Evolutionary conservation across 306 rosid species (phyloP).

Genomic region (Senna tora): DNA sequence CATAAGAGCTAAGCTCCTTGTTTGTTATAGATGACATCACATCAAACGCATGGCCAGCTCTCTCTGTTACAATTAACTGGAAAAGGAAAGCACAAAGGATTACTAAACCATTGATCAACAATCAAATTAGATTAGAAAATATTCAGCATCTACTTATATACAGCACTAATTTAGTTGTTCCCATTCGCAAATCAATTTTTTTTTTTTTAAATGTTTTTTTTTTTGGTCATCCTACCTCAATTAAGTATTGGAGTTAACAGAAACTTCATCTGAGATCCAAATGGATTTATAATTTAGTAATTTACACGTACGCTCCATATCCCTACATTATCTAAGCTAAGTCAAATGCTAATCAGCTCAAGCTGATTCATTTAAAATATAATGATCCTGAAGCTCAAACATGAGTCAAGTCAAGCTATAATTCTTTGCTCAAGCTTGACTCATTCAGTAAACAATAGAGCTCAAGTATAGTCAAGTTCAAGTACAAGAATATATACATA

Average conservation of each 20-base stretch:
- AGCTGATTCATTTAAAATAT: constrained; percentile 18
- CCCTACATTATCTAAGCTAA: constrained; percentile 3
- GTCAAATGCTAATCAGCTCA: constrained; percentile 10
- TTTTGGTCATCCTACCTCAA: neutral
- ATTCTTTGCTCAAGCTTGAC: neutral
- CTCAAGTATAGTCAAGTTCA: constrained; percentile 11
- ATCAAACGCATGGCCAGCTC: constrained; percentile 85
- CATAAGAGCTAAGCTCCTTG: constrained; percentile 74
- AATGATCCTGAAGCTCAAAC: constrained; percentile 13
- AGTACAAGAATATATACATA: constrained; percentile 12
- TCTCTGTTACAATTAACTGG: constrained; percentile 88
- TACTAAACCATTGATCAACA: constrained; percentile 9
- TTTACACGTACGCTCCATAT: constrained; percentile 12
- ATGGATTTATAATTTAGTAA: constrained; percentile 18
- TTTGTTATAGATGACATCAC: constrained; percentile 66
- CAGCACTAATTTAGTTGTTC: constrained; percentile 16
- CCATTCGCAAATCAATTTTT: constrained; percentile 15
- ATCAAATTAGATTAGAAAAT: constrained; percentile 11
- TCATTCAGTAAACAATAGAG: constrained; percentile 4
- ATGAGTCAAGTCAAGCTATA: constrained; percentile 1
- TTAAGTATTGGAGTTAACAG: constrained; percentile 4
- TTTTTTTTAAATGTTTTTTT: neutral
- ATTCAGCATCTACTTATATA: constrained; percentile 8
- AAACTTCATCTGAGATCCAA: constrained; percentile 5
- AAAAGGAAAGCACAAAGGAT: constrained; percentile 35